Evolutionary conservation across 768 basidiomycete genomes (phyloP), one percentile per base, ranked within the genome.

Genomic region (Suillus placidus): DNA sequence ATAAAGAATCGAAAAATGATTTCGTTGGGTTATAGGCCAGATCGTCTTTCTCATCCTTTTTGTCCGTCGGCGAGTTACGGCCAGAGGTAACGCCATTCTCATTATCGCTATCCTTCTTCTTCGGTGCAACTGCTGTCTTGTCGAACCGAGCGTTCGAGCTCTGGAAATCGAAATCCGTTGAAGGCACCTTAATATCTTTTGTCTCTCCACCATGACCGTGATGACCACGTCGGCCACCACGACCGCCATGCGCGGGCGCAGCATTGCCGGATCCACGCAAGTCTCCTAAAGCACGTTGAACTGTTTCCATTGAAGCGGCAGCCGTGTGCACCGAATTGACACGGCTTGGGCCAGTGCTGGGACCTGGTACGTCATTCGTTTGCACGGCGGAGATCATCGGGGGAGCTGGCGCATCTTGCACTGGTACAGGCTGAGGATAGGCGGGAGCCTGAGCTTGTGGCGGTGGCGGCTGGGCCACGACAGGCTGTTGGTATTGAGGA

Each of bases 111-210:
- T 38, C 66, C 14, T 74, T 75, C 62, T 70, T 77, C 72, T 77
- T 73, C 40, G 78, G 80, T 47, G 75, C 79, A 45, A 87, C 64
- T 16, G 88, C 84, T 12, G 85, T 79, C 76, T 94, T 94, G 79
- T 94, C 91, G 70, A 95, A 95, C 61, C 87, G 87, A 4, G 90
- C 89, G 69, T 94, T 95, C 63, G 86, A 85, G 64, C 82, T 83
- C 74, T 85, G 80, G 74, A 95, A 95, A 79, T 95, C 93, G 72
- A 94, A 95, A 74, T 94, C 93, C 0, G 87, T 88, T 1, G 81
- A 74, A 0, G 93, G 93, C 0, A 94, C 90, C 40, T 79, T 78
- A n/a, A 84, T 64, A 26, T 83, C 82, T 23, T 68, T 73, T 2
- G 73, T 68, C 70, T 82, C 81, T 49, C 35, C 51, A 2, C 75